Percentiles rank a stretch among this genome's conserved stretches.
These are phyloP conservation scores for Triangularia setosa DNA, from an alignment of 2,329 filamentous ascomycete species.

Conservation along the genomic window DNA sequence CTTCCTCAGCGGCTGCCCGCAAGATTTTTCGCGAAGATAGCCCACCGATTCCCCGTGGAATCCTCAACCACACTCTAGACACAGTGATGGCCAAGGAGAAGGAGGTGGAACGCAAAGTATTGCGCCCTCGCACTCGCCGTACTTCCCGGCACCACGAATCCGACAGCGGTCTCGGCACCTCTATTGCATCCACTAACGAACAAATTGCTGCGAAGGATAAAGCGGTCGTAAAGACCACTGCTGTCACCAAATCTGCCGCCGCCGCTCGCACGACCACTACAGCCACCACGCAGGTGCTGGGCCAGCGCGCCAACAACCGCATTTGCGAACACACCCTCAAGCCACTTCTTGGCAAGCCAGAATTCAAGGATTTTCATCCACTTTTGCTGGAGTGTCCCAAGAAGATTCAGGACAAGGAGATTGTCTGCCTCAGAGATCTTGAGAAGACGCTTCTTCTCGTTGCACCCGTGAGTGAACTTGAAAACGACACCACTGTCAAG, in stretches of 20 bases:
- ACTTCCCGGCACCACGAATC: constrained; percentile 65
- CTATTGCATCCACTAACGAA: constrained; percentile 60
- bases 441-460: constrained; percentile 91
- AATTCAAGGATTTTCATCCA: constrained; percentile 74
- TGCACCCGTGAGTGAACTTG: constrained; percentile 79
- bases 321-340: constrained; percentile 76
- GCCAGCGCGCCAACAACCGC: constrained; percentile 66
- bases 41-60: constrained; percentile 55
- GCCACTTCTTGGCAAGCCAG: constrained; percentile 70
- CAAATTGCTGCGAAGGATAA: constrained; percentile 42
- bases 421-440: constrained; percentile 85
- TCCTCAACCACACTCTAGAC: constrained; percentile 55
- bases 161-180: constrained; percentile 85
- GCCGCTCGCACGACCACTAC: constrained; percentile 43
- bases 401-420: constrained; percentile 78
- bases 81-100: constrained; percentile 43
- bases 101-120: constrained; percentile 44
- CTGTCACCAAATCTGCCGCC: constrained; percentile 59
- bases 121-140: constrained; percentile 53
- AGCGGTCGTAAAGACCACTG: constrained; percentile 40
- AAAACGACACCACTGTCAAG: constrained; percentile 52
- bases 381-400: constrained; percentile 74
- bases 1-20: constrained; percentile 33
- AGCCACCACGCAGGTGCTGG: constrained; percentile 57
- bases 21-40: constrained; percentile 50